Evolutionary conservation across 2,329 filamentous ascomycete genomes (phyloP).

Genomic region (Arthrobotrys entomopaga): DNA sequence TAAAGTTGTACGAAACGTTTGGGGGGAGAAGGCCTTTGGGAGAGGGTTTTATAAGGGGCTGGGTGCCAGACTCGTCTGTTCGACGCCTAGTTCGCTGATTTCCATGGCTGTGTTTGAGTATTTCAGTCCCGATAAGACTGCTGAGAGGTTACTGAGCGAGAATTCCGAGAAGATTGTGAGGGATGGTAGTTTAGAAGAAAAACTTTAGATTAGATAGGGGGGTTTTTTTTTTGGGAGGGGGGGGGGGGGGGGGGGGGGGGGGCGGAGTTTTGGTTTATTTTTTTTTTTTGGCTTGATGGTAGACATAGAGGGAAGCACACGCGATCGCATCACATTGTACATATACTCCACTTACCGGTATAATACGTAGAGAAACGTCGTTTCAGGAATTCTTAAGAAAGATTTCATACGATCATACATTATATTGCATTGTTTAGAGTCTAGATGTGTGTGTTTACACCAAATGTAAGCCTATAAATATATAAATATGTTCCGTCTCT

Average conservation of each 20-base stretch:
- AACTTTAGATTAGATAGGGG: slow-evolving; percentile 8
- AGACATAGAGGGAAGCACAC: slow-evolving; percentile 2
- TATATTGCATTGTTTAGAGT: too few species aligned
- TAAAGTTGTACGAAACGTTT: slow-evolving; percentile 40
- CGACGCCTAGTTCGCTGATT: slow-evolving; percentile 51
- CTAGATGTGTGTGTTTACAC: too few species aligned
- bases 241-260: too few species aligned
- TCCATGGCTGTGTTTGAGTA: slow-evolving; percentile 55
- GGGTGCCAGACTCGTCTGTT: slow-evolving; percentile 39
- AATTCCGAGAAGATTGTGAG: not conserved
- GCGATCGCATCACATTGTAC: not conserved
- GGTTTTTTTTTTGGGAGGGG: not conserved
- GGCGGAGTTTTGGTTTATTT: not conserved
- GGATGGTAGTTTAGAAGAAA: slow-evolving; percentile 25
- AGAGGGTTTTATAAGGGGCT: slow-evolving; percentile 51
- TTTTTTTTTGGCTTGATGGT: slow-evolving; percentile 4
- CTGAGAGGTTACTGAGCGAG: slow-evolving; percentile 5
- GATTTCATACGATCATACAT: too few species aligned
- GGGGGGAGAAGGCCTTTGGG: slow-evolving; percentile 29
- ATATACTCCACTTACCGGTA: not conserved
- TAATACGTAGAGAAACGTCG: not conserved
- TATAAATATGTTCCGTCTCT: not conserved
- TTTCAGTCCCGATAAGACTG: slow-evolving; percentile 48
- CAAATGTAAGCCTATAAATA: too few species aligned
- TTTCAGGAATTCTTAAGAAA: not conserved